Evolutionary conservation across 2,329 filamentous ascomycete genomes (phyloP).

Genomic region (Claviceps citrina): DNA sequence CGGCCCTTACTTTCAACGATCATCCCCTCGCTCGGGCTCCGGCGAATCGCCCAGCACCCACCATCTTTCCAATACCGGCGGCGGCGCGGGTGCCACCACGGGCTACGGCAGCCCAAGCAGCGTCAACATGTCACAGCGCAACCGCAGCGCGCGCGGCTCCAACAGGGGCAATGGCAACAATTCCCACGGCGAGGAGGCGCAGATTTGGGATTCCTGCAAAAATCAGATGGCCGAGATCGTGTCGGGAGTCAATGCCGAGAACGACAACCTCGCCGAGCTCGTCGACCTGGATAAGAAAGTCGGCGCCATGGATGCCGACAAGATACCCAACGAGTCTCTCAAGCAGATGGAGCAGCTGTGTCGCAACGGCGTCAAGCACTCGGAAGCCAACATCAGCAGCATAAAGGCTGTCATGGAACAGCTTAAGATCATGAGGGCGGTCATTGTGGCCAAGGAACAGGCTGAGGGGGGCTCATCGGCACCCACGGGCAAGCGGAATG

Average conservation of each 20-base stretch:
- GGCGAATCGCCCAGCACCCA: constrained; percentile 5
- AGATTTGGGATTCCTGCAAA: constrained; percentile 28
- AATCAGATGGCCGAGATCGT: constrained; percentile 25
- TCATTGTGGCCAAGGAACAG: constrained; percentile 29
- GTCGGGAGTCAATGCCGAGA: constrained; percentile 25
- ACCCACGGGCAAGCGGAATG: constrained; percentile 11
- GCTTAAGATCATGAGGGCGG: constrained; percentile 26
- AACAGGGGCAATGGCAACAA: constrained; percentile 28
- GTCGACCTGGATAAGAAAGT: constrained; percentile 26
- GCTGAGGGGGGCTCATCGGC: constrained; percentile 15
- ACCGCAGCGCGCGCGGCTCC: constrained; percentile 28
- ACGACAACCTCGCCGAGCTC: constrained; percentile 24
- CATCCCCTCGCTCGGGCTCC: constrained; percentile 9
- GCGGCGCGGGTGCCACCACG: neutral
- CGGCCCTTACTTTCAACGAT: constrained; percentile 18
- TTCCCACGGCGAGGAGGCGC: constrained; percentile 27
- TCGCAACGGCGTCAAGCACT: constrained; percentile 26
- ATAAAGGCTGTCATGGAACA: constrained; percentile 26
- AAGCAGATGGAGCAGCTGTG: constrained; percentile 28
- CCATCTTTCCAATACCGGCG: constrained; percentile 6
- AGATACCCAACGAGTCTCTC: constrained; percentile 22
- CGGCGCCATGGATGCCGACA: constrained; percentile 23
- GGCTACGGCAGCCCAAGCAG: constrained; percentile 1
- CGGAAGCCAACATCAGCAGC: constrained; percentile 22
- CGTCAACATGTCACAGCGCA: constrained; percentile 26